Percentiles rank a stretch among this genome's conserved stretches.
Conservation (phyloP, 306 rosid species). For the Dalbergia oliveri region DNA sequence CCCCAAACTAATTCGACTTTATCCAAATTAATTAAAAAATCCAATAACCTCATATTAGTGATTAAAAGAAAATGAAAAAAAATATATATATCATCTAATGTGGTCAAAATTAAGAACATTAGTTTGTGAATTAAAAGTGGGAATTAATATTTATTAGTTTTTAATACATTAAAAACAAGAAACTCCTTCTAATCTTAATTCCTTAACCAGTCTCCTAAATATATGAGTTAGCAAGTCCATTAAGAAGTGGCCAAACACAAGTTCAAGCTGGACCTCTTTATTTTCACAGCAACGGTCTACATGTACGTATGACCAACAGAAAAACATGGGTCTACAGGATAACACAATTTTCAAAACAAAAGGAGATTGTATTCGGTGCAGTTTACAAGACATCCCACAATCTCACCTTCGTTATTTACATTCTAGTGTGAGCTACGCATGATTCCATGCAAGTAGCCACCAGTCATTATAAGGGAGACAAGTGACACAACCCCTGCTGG, state of each 20-base stretch:
- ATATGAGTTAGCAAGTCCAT: no score
- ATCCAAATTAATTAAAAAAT: no score
- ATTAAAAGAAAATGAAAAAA: no score
- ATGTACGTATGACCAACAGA: constrained; percentile 13
- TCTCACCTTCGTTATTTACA: constrained; percentile 38
- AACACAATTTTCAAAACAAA: constrained; percentile 28
- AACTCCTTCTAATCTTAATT: no score
- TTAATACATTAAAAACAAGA: no score
- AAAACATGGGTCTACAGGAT: constrained; percentile 14
- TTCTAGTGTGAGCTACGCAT: constrained; percentile 77
- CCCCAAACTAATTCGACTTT: no score
- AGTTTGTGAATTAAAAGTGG: no score
- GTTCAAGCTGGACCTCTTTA: constrained; percentile 39
- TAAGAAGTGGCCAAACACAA: not conserved
- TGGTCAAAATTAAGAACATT: no score
- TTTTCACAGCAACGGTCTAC: constrained; percentile 38
- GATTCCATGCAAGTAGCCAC: constrained; percentile 96
- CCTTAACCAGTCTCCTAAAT: no score
- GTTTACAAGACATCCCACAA: constrained; percentile 45
- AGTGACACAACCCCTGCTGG: constrained; percentile 98
- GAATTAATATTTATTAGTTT: no score
- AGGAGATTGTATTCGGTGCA: constrained; percentile 26
- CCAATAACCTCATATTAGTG: no score
- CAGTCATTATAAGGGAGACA: constrained; percentile 86
- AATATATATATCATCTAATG: no score